phyloP scores from a whole-genome alignment of 257 asterid genomes.

The Solanum habrochaites region DNA sequence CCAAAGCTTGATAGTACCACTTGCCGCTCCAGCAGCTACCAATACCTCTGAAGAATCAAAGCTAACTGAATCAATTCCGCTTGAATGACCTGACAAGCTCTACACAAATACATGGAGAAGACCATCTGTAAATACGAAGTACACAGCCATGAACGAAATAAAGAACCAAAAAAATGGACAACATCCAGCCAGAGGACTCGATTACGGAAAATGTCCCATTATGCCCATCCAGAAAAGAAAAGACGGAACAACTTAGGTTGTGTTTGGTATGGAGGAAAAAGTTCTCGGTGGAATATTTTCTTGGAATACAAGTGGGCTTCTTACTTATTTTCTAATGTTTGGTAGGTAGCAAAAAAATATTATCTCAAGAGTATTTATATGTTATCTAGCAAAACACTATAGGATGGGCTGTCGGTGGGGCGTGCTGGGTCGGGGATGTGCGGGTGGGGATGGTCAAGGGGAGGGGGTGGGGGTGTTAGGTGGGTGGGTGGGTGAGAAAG shows the following conservation, averaged over 20 bases:
- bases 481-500: background rate
- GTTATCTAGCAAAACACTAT: background rate
- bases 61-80: conserved; percentile 97
- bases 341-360: background rate
- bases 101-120: conserved; percentile 28
- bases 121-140: background rate
- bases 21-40: conserved; percentile 99
- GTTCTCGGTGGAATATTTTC: background rate
- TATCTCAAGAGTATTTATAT: background rate
- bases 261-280: background rate
- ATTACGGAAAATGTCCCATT: background rate
- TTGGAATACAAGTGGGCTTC: background rate
- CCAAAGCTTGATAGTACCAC: conserved; percentile 99
- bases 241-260: background rate
- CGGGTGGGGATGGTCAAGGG: background rate
- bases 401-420: background rate
- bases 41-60: conserved; percentile 92
- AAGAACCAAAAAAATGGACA: background rate
- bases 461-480: background rate
- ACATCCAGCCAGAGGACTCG: background rate
- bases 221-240: background rate
- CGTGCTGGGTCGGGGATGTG: background rate
- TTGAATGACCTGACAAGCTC: conserved; percentile 98
- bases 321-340: background rate
- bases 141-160: background rate